Evolutionary conservation across 176 grass and related monocot species (phyloP), one percentile per base, ranked within the genome.

Genomic region (Eragrostis curvula): DNA sequence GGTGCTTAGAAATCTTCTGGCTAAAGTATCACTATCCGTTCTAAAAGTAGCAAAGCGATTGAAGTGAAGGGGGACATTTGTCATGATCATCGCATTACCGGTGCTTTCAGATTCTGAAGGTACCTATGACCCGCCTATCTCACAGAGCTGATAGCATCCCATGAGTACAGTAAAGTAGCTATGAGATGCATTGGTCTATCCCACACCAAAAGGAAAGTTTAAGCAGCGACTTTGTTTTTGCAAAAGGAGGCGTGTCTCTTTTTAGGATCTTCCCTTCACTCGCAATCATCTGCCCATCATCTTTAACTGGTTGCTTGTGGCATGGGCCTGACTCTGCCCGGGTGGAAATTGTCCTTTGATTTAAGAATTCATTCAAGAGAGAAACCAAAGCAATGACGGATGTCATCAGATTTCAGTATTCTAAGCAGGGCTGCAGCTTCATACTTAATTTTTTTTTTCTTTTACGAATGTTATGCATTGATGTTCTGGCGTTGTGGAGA

Each of bases 241-340:
- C 41, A 41, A 79, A 88, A 88, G 76, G 36, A 40, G 41, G 36
- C n/a, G 40, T 57, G 66, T 62, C 74, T 40, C 83, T 78, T 66
- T 36, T 83, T 50, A 39, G 60, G 59, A 51, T 79, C 63, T 74
- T 74, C 70, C 51, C 86, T 58, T 84, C 28, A 24, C 21, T 66
- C 36, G 55, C 60, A 83, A 79, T 82, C 63, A 82, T 77, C 78
- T 29, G 30, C 14, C 32, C 76, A 72, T 79, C 66, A 41, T 66
- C 56, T 88, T 88, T 73, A 57, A 21, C 36, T 45, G 81, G 60
- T 83, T 75, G 60, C 47, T 66, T 74, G 58, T 74, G 64, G 64
- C 64, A 41, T 52, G 15, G 45, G 45, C 56, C 70, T 64, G 45
- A 66, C 45, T 73, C 77, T 60, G 15, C 24, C 8, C 41, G 7